Conservation (phyloP, 345 rosid species). For the Noccaea bulbosa region DNA sequence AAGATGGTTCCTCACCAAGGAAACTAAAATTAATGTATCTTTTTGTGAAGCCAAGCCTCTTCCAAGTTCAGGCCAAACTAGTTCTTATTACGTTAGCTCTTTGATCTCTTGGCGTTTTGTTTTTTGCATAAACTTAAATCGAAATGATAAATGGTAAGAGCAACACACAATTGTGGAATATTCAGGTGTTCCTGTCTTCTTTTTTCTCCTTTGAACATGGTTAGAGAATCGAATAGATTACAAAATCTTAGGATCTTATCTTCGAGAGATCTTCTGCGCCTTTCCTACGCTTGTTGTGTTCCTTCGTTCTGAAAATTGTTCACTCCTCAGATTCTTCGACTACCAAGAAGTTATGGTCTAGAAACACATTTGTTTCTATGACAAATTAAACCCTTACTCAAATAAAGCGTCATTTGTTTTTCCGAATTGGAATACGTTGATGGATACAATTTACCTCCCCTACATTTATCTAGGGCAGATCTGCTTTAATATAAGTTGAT, state of each 20-base stretch:
- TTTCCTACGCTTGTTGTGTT: conserved; percentile 38
- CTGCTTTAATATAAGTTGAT: neutral
- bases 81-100: conserved; percentile 7
- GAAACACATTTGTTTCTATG: neutral
- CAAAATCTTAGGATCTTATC: conserved; percentile 41
- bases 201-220: conserved; percentile 40
- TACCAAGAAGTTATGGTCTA: conserved; percentile 22
- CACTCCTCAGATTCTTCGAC: conserved; percentile 28
- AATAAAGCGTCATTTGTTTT: neutral
- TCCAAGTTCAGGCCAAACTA: neutral
- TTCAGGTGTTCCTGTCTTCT: conserved; percentile 47
- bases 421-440: neutral
- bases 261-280: conserved; percentile 41
- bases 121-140: conserved; percentile 6
- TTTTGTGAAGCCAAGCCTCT: conserved; percentile 1
- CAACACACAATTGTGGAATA: conserved; percentile 25
- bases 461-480: neutral
- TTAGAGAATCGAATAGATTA: conserved; percentile 35
- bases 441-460: neutral
- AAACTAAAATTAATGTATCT: neutral
- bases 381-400: conserved; percentile 8
- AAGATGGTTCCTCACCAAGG: conserved; percentile 3
- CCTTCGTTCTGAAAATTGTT: conserved; percentile 10
- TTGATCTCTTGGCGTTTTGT: conserved; percentile 29
- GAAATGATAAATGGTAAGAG: conserved; percentile 23